Evolutionary conservation across 75 land plant genomes (phyloP), one percentile per base, ranked within the genome.

Genomic region (Adiantum capillusveneris): DNA sequence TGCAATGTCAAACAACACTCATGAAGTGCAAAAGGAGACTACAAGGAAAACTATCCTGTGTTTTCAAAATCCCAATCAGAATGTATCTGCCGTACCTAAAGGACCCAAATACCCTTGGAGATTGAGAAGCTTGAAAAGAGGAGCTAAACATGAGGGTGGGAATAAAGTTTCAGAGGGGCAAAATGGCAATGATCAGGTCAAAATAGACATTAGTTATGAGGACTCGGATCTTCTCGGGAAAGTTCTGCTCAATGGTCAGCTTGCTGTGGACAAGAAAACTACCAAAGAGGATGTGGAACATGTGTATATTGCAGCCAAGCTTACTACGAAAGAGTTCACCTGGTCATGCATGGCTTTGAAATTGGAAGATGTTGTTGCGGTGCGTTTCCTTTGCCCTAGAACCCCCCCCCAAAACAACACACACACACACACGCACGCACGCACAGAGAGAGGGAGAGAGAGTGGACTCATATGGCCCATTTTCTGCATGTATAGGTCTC

Each of bases 171-270:
- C 3, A 17, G 22, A 46, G 5, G 17, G 13, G 17, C 50, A 46
- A 34, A 34, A 34, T 34, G 37, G 37, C 37, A 34, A 34, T 34
- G 37, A 34, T 9, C 37, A 34, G 3, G 37, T 34, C 2, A 79
- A 63, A 31, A 90, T 90, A 67, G 87, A 90, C 53, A 77, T 86
- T 29, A 77, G 75, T 56, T 87, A 86, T 76, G 92, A 87, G 50
- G 55, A 68, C 44, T 79, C 86, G 56, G 79, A 87, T 75, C 64
- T 90, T 48, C 69, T 90, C 44, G 96, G 88, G 13, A 67, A 77
- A 60, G 65, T 70, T 20, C 75, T 86, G 0, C 66, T 71, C 58
- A 75, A 85, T 53, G 97, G 97, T 11, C 81, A 79, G 65, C 75
- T 91, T n/a, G 57, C 64, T 25, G 73, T 76, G 30, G 80, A 72